These are phyloP conservation scores for Ophiosphaerella herpotricha DNA, from an alignment of 2,329 filamentous ascomycete genomes.

Conservation along the genomic window DNA sequence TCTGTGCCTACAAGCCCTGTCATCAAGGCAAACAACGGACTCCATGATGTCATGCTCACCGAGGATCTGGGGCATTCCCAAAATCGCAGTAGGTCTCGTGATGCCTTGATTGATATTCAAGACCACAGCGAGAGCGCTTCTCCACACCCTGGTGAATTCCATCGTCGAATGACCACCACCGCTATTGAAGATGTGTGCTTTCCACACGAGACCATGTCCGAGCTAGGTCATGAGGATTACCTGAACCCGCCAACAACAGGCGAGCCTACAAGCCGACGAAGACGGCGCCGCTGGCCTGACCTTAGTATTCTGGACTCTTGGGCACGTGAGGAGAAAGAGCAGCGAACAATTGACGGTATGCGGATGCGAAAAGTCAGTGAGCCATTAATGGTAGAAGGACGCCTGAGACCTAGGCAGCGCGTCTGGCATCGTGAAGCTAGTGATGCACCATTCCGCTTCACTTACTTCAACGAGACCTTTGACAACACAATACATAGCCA, in stretches of 20 bases:
- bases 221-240: constrained; percentile 77
- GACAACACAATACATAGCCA: constrained; percentile 95
- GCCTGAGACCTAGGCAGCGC: constrained; percentile 76
- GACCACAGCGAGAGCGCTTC: constrained; percentile 57
- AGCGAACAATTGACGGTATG: constrained; percentile 74
- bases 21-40: constrained; percentile 56
- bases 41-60: constrained; percentile 70
- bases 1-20: constrained; percentile 65
- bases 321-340: constrained; percentile 88
- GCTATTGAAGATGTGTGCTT: constrained; percentile 93
- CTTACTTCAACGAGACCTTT: constrained; percentile 98
- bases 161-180: constrained; percentile 53
- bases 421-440: constrained; percentile 88
- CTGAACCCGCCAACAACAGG: constrained; percentile 55
- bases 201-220: constrained; percentile 76
- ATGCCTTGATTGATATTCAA: constrained; percentile 58
- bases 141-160: constrained; percentile 33
- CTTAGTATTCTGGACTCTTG: constrained; percentile 83
- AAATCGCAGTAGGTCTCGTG: constrained; percentile 39
- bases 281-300: constrained; percentile 78
- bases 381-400: constrained; percentile 87
- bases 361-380: constrained; percentile 92
- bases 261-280: constrained; percentile 50
- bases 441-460: constrained; percentile 91
- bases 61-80: constrained; percentile 59